phyloP scores from a whole-genome alignment of 2,329 filamentous ascomycete species.

The Aspergillus udagawae region DNA sequence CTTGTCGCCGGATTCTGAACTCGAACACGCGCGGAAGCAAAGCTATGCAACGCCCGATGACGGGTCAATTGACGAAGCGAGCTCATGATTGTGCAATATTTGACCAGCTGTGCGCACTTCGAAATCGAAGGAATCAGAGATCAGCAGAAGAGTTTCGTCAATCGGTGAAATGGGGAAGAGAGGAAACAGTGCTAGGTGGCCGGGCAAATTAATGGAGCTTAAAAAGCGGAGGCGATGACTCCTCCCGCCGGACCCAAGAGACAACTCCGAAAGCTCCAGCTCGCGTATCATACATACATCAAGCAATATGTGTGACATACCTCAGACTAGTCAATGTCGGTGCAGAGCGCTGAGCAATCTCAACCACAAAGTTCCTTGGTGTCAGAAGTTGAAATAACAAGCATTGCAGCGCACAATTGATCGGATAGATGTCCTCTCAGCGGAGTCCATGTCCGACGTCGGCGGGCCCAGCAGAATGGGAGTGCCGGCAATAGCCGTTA shows the following conservation, averaged over 20 bases:
- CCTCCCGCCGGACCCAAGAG: slow-evolving; percentile 20
- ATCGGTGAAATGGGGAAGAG: not conserved
- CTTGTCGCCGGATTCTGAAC: slow-evolving; percentile 22
- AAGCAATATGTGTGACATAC: not conserved
- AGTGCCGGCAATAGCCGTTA: not conserved
- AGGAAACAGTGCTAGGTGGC: not conserved
- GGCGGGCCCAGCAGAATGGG: not conserved
- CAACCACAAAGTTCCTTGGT: not conserved
- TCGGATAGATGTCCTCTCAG: not conserved
- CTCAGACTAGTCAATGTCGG: not conserved
- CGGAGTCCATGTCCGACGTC: not conserved
- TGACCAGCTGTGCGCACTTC: not conserved
- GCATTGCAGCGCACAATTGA: not conserved
- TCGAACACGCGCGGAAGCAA: slow-evolving; percentile 19
- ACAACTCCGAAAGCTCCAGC: slow-evolving; percentile 24
- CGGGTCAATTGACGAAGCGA: slow-evolving; percentile 34
- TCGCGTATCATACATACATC: not conserved
- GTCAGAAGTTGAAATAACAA: too few species aligned
- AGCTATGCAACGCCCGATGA: slow-evolving; percentile 24
- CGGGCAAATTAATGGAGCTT: slow-evolving; percentile 8
- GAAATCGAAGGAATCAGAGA: not conserved
- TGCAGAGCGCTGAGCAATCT: not conserved
- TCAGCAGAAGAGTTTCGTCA: not conserved
- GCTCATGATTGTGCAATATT: slow-evolving; percentile 24
- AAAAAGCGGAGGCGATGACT: slow-evolving; percentile 19